These are phyloP conservation scores for Leccinellum albellum DNA, from an alignment of 768 basidiomycete genomes.

Conservation along the genomic window DNA sequence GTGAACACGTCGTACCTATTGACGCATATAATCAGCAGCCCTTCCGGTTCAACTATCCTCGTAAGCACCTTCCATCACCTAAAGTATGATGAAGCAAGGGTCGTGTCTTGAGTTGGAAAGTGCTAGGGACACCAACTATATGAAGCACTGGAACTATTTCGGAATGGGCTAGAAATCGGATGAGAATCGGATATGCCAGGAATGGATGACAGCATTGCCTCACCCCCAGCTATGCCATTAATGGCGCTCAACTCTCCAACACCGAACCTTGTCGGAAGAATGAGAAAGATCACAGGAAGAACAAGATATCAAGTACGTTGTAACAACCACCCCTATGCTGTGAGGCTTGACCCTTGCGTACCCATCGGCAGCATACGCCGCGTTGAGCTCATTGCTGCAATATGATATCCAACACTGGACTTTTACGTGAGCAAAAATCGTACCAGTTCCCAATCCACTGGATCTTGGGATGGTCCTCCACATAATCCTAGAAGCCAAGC, in stretches of 20 bases:
- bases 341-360: slow-evolving; percentile 84
- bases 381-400: slow-evolving; percentile 76
- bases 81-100: slow-evolving; percentile 87
- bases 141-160: slow-evolving; percentile 91
- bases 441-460: slow-evolving; percentile 89
- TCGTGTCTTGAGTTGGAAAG: slow-evolving; percentile 61
- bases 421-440: background rate
- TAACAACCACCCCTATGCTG: slow-evolving; percentile 67
- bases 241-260: slow-evolving; percentile 92
- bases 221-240: slow-evolving; percentile 78
- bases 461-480: slow-evolving; percentile 75
- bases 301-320: slow-evolving; percentile 51
- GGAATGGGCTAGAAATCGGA: slow-evolving; percentile 52
- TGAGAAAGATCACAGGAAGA: background rate
- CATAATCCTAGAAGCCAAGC: slow-evolving; percentile 52
- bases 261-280: slow-evolving; percentile 56
- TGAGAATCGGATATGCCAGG: slow-evolving; percentile 1
- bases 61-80: slow-evolving; percentile 65
- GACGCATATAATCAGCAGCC: background rate
- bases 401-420: background rate
- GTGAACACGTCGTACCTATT: slow-evolving; percentile 75
- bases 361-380: slow-evolving; percentile 89
- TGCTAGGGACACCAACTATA: slow-evolving; percentile 80
- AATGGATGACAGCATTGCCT: slow-evolving; percentile 2
- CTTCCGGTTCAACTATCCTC: background rate